Evolutionary conservation across 139 green algal species (phyloP).

Genomic region (Chlorella sp.): DNA sequence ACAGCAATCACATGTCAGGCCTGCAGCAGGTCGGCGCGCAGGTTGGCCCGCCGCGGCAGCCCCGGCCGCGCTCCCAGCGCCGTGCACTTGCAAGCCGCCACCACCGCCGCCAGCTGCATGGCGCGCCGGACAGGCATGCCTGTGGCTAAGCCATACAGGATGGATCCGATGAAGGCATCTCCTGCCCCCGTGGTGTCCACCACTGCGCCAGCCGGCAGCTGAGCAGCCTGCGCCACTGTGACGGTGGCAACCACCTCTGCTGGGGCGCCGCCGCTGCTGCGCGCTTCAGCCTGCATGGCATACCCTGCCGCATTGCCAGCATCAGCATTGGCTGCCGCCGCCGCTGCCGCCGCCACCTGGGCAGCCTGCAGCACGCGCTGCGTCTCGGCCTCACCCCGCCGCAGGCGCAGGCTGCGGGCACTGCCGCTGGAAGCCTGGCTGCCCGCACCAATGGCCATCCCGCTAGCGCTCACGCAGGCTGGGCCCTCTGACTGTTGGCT

Average conservation of each 20-base stretch:
- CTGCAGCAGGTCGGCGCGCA: slow-evolving; percentile 56
- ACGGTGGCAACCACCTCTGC: neutral
- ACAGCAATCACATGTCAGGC: too few relatives aligned
- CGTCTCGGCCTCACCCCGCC: neutral
- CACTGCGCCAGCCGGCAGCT: slow-evolving; percentile 56
- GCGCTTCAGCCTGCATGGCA: neutral
- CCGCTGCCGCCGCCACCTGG: slow-evolving; percentile 49
- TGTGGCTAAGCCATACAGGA: slow-evolving; percentile 81
- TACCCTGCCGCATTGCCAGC: slow-evolving; percentile 53
- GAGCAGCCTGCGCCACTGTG: neutral
- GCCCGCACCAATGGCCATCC: neutral
- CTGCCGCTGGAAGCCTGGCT: neutral
- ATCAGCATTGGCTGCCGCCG: slow-evolving; percentile 76
- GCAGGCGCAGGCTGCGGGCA: neutral
- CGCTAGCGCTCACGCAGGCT: slow-evolving; percentile 4
- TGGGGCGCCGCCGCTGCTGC: neutral
- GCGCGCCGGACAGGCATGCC: slow-evolving; percentile 52
- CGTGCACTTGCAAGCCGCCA: slow-evolving; percentile 89
- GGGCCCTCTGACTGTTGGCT: neutral
- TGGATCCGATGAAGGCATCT: slow-evolving; percentile 92
- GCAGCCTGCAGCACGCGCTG: neutral
- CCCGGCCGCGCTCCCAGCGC: slow-evolving; percentile 80
- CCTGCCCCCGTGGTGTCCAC: slow-evolving; percentile 95
- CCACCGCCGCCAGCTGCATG: slow-evolving; percentile 71
- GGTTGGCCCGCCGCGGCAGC: slow-evolving; percentile 64